Conservation (phyloP, 2,329 filamentous ascomycete genomes). For the Talaromyces sp. region DNA sequence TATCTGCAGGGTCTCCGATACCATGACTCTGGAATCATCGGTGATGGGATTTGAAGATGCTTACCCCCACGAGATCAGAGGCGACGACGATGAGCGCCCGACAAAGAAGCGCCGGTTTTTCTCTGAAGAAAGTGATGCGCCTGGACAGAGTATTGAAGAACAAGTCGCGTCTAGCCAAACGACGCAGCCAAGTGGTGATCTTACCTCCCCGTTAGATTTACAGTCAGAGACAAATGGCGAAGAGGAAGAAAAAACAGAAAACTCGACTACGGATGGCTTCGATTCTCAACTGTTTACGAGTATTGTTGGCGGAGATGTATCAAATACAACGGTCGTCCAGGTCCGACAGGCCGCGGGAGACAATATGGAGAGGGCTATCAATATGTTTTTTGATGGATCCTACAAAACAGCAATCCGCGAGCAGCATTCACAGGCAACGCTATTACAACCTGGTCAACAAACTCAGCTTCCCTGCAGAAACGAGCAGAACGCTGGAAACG, state of each 20-base stretch:
- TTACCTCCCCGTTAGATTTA: neutral
- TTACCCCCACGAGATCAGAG: neutral
- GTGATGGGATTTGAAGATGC: constrained; percentile 38
- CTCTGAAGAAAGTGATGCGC: constrained; percentile 41
- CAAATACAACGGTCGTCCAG: constrained; percentile 40
- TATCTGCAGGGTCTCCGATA: neutral
- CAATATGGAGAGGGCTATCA: constrained; percentile 58
- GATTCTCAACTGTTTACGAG: constrained; percentile 52
- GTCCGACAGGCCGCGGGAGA: constrained; percentile 48
- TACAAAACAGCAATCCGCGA: constrained; percentile 42
- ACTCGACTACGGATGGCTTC: constrained; percentile 37
- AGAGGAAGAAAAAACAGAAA: neutral
- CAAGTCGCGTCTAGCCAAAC: neutral
- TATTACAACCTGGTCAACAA: neutral
- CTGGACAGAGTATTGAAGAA: constrained; percentile 1
- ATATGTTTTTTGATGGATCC: constrained; percentile 61
- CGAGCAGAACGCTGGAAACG: neutral
- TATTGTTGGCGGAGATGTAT: constrained; percentile 53
- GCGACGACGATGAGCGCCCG: constrained; percentile 46
- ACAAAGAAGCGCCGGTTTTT: constrained; percentile 62
- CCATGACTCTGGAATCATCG: neutral
- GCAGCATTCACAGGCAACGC: neutral
- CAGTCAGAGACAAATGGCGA: neutral
- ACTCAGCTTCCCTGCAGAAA: neutral
- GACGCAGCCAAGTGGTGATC: neutral